Percentiles rank a stretch among this genome's conserved stretches.
These are phyloP conservation scores for Vinca minor DNA, from an alignment of 257 asterid genomes.

Conservation along the genomic window DNA sequence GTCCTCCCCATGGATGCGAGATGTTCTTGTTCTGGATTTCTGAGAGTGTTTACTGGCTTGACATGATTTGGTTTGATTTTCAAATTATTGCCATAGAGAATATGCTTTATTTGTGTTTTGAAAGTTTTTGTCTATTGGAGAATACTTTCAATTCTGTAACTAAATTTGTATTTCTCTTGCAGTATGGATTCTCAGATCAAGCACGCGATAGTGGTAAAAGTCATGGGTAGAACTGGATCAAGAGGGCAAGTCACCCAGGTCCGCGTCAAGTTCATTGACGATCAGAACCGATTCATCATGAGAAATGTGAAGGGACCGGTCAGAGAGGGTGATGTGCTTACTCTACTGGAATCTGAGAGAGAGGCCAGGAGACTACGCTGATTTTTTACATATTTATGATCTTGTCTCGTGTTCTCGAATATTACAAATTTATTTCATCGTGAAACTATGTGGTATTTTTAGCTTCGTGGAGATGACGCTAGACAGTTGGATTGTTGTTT, in stretches of 20 bases:
- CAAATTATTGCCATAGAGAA: background rate
- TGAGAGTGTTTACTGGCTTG: too few species aligned
- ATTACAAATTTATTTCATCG: too few species aligned
- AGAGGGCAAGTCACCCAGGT: slow-evolving; percentile 29
- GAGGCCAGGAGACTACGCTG: slow-evolving; percentile 32
- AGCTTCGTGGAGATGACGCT: too few species aligned
- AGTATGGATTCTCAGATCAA: slow-evolving; percentile 31
- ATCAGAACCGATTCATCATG: slow-evolving; percentile 26
- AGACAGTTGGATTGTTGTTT: too few species aligned
- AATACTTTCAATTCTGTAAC: background rate
- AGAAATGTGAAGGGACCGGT: slow-evolving; percentile 35
- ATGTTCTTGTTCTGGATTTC: too few species aligned
- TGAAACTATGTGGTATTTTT: too few species aligned
- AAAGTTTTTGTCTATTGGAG: background rate
- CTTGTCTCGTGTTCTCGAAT: too few species aligned
- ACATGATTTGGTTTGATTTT: background rate
- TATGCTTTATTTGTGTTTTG: background rate
- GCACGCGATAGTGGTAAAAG: slow-evolving; percentile 27
- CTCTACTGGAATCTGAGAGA: slow-evolving; percentile 28
- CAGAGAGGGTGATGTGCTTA: slow-evolving; percentile 28
- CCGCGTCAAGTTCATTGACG: slow-evolving; percentile 28
- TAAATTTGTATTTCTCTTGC: background rate
- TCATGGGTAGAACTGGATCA: slow-evolving; percentile 28
- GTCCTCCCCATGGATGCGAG: too few species aligned
- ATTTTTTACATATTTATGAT: too few species aligned